These are phyloP conservation scores for Noccaea caerulescens DNA, from an alignment of 345 rosid species.

Conservation along the genomic window DNA sequence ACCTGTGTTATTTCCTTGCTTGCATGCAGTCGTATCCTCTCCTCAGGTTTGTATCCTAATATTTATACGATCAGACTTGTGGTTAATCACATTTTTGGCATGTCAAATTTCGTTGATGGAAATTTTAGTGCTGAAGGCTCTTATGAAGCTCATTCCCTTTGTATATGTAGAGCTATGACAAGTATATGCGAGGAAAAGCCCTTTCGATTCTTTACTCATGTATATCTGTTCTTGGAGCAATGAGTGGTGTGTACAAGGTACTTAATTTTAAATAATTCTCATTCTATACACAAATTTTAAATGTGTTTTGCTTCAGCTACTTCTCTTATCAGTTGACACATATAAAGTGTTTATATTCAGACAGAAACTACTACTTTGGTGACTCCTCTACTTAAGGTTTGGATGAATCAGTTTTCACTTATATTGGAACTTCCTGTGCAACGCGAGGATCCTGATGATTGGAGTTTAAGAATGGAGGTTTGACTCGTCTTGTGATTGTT, in stretches of 20 bases:
- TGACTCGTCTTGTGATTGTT: conserved; percentile 28
- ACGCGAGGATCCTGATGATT: conserved; percentile 91
- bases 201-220: conserved; percentile 83
- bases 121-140: neutral
- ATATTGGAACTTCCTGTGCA: conserved; percentile 74
- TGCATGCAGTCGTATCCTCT: conserved; percentile 77
- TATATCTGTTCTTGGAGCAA: conserved; percentile 70
- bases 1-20: conserved; percentile 81
- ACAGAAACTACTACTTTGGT: conserved; percentile 65
- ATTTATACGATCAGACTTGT: conserved; percentile 15
- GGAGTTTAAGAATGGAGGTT: conserved; percentile 96
- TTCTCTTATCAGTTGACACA: conserved; percentile 44
- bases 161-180: conserved; percentile 68
- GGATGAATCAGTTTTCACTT: conserved; percentile 73
- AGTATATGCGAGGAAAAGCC: conserved; percentile 72
- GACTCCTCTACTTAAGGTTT: conserved; percentile 64
- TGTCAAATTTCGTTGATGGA: conserved; percentile 1
- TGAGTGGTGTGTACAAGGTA: conserved; percentile 92
- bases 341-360: conserved; percentile 56
- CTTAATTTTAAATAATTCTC: conserved; percentile 16
- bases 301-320: conserved; percentile 34
- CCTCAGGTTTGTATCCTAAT: conserved; percentile 63
- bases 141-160: conserved; percentile 24
- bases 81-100: conserved; percentile 11
- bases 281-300: conserved; percentile 26